phyloP scores from a whole-genome alignment of 2,329 filamentous ascomycete genomes.

The Colletotrichum salicis region DNA sequence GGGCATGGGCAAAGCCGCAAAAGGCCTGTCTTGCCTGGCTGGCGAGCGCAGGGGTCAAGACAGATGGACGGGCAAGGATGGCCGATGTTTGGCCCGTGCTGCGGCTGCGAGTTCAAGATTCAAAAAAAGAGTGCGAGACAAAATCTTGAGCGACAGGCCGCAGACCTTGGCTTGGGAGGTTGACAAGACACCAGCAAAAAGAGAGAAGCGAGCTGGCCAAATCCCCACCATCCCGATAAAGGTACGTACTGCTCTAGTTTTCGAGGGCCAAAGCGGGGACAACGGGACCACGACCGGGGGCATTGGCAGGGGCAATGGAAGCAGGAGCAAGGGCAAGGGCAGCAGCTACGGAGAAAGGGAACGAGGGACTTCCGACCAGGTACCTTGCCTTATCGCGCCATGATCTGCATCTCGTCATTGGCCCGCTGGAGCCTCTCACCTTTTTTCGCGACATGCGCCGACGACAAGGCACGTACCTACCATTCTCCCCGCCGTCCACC shows the following conservation, averaged over 20 bases:
- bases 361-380: conserved; percentile 27
- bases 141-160: neutral
- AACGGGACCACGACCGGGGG: conserved; percentile 4
- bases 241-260: neutral
- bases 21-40: neutral
- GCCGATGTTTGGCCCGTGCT: conserved; percentile 21
- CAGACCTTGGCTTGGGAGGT: neutral
- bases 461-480: conserved; percentile 21
- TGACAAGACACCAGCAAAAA: no score
- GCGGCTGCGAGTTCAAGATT: neutral
- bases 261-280: neutral
- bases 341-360: conserved; percentile 10
- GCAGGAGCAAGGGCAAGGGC: conserved; percentile 8
- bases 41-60: conserved; percentile 1
- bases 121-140: neutral
- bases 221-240: neutral
- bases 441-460: conserved; percentile 24
- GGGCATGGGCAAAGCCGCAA: neutral
- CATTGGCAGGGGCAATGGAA: no score
- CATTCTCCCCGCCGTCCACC: neutral
- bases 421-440: conserved; percentile 28
- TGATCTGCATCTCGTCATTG: conserved; percentile 34
- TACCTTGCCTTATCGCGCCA: conserved; percentile 34
- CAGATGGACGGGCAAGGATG: conserved; percentile 9
- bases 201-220: neutral